Conservation (phyloP, 805 yeast genomes). For the Ogataea henricii region DNA sequence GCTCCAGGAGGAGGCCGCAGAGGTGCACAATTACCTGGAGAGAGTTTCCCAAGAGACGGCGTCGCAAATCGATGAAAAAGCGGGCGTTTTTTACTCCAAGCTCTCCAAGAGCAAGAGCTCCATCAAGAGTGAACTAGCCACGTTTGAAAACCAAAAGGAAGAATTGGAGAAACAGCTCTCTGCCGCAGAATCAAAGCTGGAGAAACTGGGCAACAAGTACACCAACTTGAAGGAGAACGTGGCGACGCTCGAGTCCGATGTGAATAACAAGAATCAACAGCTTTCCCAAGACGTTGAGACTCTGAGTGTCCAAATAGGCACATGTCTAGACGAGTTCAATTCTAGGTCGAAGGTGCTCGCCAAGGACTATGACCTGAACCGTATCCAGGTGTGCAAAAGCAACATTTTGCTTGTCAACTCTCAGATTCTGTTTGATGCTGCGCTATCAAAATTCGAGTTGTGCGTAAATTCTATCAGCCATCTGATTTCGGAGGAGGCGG, state of each 20-base stretch:
- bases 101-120: slow-evolving; percentile 7
- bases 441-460: slow-evolving; percentile 29
- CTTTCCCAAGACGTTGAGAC: slow-evolving; percentile 5
- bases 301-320: slow-evolving; percentile 10
- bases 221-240: slow-evolving; percentile 5
- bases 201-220: slow-evolving; percentile 1
- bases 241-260: neutral
- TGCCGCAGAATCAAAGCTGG: slow-evolving; percentile 8
- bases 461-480: slow-evolving; percentile 17
- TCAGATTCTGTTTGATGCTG: slow-evolving; percentile 31
- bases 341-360: slow-evolving; percentile 11
- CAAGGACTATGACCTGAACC: slow-evolving; percentile 21
- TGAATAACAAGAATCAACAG: slow-evolving; percentile 1
- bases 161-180: slow-evolving; percentile 6
- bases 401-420: slow-evolving; percentile 28
- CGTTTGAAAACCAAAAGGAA: slow-evolving; percentile 10
- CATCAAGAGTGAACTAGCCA: slow-evolving; percentile 15
- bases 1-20: slow-evolving; percentile 13
- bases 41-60: slow-evolving; percentile 5
- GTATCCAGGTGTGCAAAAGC: slow-evolving; percentile 30
- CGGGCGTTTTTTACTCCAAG: slow-evolving; percentile 10
- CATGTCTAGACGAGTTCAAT: slow-evolving; percentile 12
- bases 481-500: slow-evolving; percentile 3
- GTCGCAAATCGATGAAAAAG: slow-evolving; percentile 12
- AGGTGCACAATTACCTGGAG: slow-evolving; percentile 10